These are phyloP conservation scores for Eimeria acervulina DNA, from an alignment of 169 alveolate genomes.

Conservation along the genomic window DNA sequence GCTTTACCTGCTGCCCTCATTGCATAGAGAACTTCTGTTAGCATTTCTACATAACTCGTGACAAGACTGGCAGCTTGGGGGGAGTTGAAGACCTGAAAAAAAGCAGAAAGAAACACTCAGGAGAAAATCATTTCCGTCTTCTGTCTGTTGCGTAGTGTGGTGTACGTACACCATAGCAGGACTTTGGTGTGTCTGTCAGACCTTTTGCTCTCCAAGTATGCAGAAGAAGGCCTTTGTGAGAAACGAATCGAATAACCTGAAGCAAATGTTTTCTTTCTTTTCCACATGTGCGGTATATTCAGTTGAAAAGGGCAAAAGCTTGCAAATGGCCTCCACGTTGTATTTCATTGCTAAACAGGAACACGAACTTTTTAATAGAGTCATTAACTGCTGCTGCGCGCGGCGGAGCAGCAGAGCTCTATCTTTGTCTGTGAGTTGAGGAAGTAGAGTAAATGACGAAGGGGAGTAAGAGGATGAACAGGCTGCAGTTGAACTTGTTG, in stretches of 20 bases:
- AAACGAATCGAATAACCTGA: conserved; percentile 20
- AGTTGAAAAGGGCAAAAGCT: conserved; percentile 28
- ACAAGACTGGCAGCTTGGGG: conserved; percentile 18
- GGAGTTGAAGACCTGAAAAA: background rate
- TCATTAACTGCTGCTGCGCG: background rate
- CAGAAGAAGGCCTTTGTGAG: conserved; percentile 57
- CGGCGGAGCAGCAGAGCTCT: background rate
- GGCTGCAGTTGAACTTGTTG: background rate
- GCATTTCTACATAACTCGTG: background rate
- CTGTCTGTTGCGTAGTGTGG: background rate
- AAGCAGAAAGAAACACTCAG: background rate
- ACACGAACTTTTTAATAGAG: background rate
- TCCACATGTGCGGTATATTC: background rate
- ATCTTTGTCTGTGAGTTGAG: background rate
- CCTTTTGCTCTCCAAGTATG: conserved; percentile 34
- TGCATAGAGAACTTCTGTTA: conserved; percentile 4
- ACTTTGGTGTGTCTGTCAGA: background rate
- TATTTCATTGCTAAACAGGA: conserved; percentile 50
- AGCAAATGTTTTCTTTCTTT: conserved; percentile 30
- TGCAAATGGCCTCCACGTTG: conserved; percentile 48
- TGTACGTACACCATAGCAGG: background rate
- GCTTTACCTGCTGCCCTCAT: conserved; percentile 1
- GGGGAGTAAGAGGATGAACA: background rate
- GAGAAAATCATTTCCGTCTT: background rate
- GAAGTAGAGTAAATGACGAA: background rate